Conservation (phyloP, 179 eudicot genomes). For the Silene coronaria region DNA sequence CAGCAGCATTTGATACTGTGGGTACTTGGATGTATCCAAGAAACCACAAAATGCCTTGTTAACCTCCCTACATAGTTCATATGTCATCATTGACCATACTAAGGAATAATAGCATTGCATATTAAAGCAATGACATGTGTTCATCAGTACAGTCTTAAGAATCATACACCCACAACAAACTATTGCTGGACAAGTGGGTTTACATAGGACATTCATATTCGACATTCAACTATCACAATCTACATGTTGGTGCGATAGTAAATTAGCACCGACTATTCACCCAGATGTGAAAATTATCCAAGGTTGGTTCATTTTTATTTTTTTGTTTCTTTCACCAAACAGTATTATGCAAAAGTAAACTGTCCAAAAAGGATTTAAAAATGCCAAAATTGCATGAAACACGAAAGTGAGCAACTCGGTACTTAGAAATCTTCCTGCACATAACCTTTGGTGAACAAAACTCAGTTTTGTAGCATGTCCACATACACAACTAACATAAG, state of each 20-base stretch:
- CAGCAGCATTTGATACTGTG: constrained; percentile 31
- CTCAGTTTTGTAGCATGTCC: neutral
- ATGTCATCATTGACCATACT: neutral
- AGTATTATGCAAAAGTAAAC: neutral
- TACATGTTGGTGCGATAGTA: neutral
- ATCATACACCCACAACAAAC: neutral
- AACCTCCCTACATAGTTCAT: constrained; percentile 51
- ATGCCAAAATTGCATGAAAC: neutral
- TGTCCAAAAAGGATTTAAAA: neutral
- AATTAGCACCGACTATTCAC: neutral
- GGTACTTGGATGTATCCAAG: constrained; percentile 38
- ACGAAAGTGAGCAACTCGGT: neutral
- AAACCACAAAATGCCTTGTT: constrained; percentile 98
- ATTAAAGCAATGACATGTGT: constrained; percentile 1
- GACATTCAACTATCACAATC: neutral
- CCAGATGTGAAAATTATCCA: neutral
- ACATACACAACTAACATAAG: neutral
- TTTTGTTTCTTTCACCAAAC: neutral
- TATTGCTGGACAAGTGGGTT: neutral
- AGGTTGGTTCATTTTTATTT: neutral
- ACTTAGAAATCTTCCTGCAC: neutral
- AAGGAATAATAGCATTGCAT: constrained; percentile 1
- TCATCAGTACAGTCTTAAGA: neutral
- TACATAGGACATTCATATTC: neutral
- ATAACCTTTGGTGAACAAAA: neutral